phyloP scores from a whole-genome alignment of 2,329 filamentous ascomycete genomes.

The Talaromyces sp. region DNA sequence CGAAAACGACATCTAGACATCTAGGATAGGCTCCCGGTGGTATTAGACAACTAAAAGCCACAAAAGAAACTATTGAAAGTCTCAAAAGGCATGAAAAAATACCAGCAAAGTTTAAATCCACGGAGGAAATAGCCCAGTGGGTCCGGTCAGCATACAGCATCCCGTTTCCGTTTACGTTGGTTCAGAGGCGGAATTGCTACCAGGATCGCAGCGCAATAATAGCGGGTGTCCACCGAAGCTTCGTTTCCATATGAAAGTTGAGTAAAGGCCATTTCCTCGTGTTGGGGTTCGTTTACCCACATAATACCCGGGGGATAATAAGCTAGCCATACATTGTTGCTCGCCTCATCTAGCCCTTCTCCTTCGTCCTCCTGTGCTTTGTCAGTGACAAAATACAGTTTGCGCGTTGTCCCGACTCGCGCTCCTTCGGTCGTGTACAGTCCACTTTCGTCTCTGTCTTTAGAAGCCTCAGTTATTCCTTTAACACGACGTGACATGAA shows the following conservation, averaged over 20 bases:
- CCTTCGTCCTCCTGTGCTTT: not conserved
- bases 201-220: slow-evolving; percentile 20
- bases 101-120: too few species aligned
- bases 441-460: not conserved
- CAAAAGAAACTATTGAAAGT: too few species aligned
- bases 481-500: slow-evolving; percentile 5
- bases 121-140: too few species aligned
- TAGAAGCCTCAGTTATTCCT: not conserved
- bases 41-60: too few species aligned
- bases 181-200: slow-evolving; percentile 18
- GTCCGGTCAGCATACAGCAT: too few species aligned
- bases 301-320: slow-evolving; percentile 13
- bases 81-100: too few species aligned
- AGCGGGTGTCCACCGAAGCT: slow-evolving; percentile 5
- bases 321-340: slow-evolving; percentile 9
- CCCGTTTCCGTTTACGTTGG: not conserved
- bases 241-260: slow-evolving; percentile 21
- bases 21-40: too few species aligned
- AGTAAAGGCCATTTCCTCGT: slow-evolving; percentile 18
- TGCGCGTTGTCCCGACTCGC: not conserved
- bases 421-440: not conserved
- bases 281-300: slow-evolving; percentile 18
- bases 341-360: not conserved
- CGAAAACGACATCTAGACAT: too few species aligned
- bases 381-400: not conserved